These are phyloP conservation scores for Rubia tinctorum DNA, from an alignment of 305 asterid genomes.

Conservation along the genomic window DNA sequence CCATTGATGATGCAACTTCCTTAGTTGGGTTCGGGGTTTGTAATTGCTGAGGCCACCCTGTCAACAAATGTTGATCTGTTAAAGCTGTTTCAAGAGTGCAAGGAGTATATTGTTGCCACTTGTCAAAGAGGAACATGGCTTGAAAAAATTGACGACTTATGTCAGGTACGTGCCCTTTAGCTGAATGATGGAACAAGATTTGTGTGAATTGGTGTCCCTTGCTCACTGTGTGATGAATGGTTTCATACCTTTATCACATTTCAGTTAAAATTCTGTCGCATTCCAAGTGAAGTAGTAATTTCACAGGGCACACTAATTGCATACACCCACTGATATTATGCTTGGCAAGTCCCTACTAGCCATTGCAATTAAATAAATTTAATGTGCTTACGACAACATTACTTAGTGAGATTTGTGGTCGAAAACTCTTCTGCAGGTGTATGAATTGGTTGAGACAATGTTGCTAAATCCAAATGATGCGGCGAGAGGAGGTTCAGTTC, in stretches of 20 bases:
- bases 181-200: conserved; percentile 9
- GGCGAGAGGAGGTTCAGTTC: conserved; percentile 38
- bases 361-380: not conserved
- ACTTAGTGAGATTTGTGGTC: not conserved
- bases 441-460: conserved; percentile 86
- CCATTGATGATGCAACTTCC: conserved; percentile 6
- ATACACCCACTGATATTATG: not conserved
- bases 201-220: not conserved
- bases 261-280: not conserved
- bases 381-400: not conserved
- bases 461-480: conserved; percentile 63
- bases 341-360: not conserved
- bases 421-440: conserved; percentile 47
- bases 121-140: conserved; percentile 64
- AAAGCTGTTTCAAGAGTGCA: conserved; percentile 69
- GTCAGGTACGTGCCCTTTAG: conserved; percentile 60
- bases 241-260: not conserved
- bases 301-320: not conserved
- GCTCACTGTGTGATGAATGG: not conserved
- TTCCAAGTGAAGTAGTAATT: not conserved
- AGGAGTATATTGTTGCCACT: conserved; percentile 57
- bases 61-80: conserved; percentile 54
- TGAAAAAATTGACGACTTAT: conserved; percentile 81
- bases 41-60: conserved; percentile 71
- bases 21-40: conserved; percentile 90